Percentiles rank a stretch among this genome's conserved stretches.
Conservation (phyloP, 2,329 filamentous ascomycete species). For the Alternaria alternata region DNA sequence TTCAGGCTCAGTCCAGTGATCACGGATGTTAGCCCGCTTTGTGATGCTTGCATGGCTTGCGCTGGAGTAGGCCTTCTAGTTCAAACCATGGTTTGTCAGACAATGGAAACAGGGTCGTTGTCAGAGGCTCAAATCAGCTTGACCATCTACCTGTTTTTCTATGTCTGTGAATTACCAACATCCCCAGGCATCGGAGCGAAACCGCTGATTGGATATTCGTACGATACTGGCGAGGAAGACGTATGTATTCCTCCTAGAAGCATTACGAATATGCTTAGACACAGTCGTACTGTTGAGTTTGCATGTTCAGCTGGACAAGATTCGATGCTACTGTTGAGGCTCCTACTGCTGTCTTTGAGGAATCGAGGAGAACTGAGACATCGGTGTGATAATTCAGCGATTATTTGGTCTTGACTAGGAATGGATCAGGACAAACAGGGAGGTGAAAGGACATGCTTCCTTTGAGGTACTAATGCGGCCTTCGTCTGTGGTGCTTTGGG, state of each 20-base stretch:
- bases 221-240: not conserved
- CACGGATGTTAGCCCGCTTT: too few species aligned
- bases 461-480: not conserved
- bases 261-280: not conserved
- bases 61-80: not conserved
- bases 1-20: not conserved
- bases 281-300: not conserved
- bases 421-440: not conserved
- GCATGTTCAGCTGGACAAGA: not conserved
- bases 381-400: not conserved
- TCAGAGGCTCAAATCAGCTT: not conserved
- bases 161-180: not conserved
- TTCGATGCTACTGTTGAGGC: not conserved
- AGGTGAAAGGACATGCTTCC: not conserved
- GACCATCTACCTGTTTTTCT: not conserved
- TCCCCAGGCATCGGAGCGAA: not conserved
- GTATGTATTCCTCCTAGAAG: not conserved
- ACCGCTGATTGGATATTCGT: not conserved
- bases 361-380: not conserved
- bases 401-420: not conserved
- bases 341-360: not conserved
- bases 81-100: not conserved
- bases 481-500: not conserved
- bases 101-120: not conserved
- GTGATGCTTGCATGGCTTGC: not conserved